Evolutionary conservation across 2,329 filamentous ascomycete genomes (phyloP), one percentile per base, ranked within the genome.

Genomic region (Fusarium miscanthi): DNA sequence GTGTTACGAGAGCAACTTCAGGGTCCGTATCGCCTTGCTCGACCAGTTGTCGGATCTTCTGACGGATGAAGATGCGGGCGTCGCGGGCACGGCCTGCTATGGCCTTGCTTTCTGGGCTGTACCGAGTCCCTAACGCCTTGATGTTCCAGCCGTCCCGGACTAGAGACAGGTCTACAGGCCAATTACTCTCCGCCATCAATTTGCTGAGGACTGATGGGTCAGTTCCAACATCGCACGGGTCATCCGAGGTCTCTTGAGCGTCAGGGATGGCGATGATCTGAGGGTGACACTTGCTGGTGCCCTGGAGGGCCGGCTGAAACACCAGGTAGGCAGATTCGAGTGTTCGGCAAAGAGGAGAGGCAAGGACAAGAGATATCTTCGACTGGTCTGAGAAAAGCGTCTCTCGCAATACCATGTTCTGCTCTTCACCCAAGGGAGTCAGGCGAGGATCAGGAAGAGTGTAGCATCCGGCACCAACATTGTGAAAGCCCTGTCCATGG

Each of bases 141-240:
- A 30, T 1, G 27, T 48, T 48, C 45, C 27, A 48, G 2, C 27
- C 27, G 13, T 12, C 9, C 19, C 30, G 3, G 21, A 48, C 45
- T 6, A 30, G 9, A 8, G 45, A 48, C 6, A 48, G 45, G 2
- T 48, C 27, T 2, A 48, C 9, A 30, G 45, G 45, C 27, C 45
- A 48, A 6, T n/a, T n/a, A 13, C 5, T 8, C 27, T 48, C 45
- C 4, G 27, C 0, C 8, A 30, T 19, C 0, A 30, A 21, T 30
- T n/a, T 16, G 2, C 14, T 14, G 8, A 48, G 45, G 0, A 17
- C 9, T n/a, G 27, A 30, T 48, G 27, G 27, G n/a, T 48, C 27
- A 0, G 3, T 48, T n/a, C 27, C 27, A 11, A 48, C 5, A 48
- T 48, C 45, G 14, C 45, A 48, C 6, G 45, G 27, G 27, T n/a